Evolutionary conservation across 176 grass and related monocot genomes (phyloP).

Genomic region (Thalia dealbata): DNA sequence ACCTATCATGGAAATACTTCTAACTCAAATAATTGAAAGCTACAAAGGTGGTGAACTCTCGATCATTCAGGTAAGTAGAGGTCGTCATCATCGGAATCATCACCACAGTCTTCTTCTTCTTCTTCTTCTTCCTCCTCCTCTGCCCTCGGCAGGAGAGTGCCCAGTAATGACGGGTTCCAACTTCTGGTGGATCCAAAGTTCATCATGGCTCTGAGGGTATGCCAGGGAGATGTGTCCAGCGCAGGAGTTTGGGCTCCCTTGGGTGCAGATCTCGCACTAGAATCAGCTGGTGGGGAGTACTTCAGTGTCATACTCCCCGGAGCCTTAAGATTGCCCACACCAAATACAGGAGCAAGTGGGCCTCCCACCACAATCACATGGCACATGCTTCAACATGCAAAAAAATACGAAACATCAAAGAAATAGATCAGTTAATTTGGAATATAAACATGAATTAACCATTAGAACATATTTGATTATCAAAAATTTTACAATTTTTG

Average conservation of each 20-base stretch:
- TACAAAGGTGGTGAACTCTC: neutral
- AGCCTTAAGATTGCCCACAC: constrained; percentile 20
- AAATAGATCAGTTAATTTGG: neutral
- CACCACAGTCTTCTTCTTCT: neutral
- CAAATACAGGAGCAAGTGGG: constrained; percentile 39
- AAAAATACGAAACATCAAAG: neutral
- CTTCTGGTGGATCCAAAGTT: neutral
- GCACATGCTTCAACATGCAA: constrained; percentile 41
- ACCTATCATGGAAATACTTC: too few relatives aligned
- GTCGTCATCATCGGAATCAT: neutral
- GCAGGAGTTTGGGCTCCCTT: too few relatives aligned
- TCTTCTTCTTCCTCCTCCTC: neutral
- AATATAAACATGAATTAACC: too few relatives aligned
- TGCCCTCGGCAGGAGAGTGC: neutral
- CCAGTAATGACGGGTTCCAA: neutral
- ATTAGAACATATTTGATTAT: too few relatives aligned
- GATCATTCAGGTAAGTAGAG: neutral
- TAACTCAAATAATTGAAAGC: neutral
- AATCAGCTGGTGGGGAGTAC: constrained; percentile 30
- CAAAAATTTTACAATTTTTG: too few relatives aligned
- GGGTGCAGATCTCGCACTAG: neutral
- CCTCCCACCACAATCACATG: constrained; percentile 57
- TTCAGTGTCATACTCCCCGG: constrained; percentile 27
- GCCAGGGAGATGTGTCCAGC: too few relatives aligned
- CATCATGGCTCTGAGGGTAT: neutral